These are phyloP conservation scores for Claviceps quebecensis DNA, from an alignment of 2,329 filamentous ascomycete genomes.

Conservation along the genomic window DNA sequence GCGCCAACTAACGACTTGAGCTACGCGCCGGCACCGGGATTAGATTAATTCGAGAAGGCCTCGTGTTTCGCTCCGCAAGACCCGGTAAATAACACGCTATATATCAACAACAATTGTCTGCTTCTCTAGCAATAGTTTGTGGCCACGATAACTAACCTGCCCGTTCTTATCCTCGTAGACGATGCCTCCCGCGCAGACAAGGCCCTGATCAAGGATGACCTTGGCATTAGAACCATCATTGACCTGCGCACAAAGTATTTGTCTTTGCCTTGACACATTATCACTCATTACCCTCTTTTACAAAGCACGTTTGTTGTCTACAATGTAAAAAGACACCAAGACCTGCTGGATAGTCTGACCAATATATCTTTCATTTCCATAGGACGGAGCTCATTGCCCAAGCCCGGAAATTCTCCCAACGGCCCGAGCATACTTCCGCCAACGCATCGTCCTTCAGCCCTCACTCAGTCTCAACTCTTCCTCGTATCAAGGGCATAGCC, in stretches of 20 bases:
- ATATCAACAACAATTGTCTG: not conserved
- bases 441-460: conserved; percentile 26
- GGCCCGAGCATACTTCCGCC: conserved; percentile 23
- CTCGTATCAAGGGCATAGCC: conserved; percentile 47
- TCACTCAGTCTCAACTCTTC: conserved; percentile 37
- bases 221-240: conserved; percentile 57
- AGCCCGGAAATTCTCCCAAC: conserved; percentile 42
- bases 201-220: conserved; percentile 39
- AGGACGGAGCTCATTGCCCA: conserved; percentile 63
- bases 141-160: not conserved
- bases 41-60: conserved; percentile 38
- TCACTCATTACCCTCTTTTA: not conserved
- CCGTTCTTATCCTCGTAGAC: conserved; percentile 31
- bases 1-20: not conserved
- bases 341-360: not conserved
- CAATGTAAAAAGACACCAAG: not conserved
- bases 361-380: not conserved
- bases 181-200: conserved; percentile 56
- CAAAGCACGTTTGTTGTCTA: too few relatives aligned
- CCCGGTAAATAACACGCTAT: conserved; percentile 27
- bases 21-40: not conserved
- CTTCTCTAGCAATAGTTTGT: too few relatives aligned
- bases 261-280: not conserved
- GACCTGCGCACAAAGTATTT: conserved; percentile 63
- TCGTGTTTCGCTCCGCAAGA: conserved; percentile 55